Evolutionary conservation across 1,139 yeast genomes (phyloP), one percentile per base, ranked within the genome.

Genomic region (Yamadazyma triangularis): DNA sequence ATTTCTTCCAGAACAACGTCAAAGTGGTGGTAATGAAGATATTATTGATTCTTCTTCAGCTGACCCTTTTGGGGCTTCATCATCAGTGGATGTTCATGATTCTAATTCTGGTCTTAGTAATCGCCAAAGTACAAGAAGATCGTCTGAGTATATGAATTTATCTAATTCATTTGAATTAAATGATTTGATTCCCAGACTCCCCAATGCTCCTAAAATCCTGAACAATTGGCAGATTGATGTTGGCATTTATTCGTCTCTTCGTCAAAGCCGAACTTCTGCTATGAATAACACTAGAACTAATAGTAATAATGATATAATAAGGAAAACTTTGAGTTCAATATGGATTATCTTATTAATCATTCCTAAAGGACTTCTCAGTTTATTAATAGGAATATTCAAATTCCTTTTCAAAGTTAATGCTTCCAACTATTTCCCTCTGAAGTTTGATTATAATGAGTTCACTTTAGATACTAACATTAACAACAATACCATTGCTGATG

Each of bases 271-370:
- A 7, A 18, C 8, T 42, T 11, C 6, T 3, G n/a, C n/a, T n/a
- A n/a, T n/a, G n/a, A 24, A 19, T 2, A 24, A 9, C 9, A 12
- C 26, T 9, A 24, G 12, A 9, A 7, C 24, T 10, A 10, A n/a
- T 10, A 13, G 12, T 10, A 14, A 5, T 13, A 6, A 21, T 20
- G 23, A 28, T 18, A 10, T 29, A 26, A 32, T 23, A 24, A 24
- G 11, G 36, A 30, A 37, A 15, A 53, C 34, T 7, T 45, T 35
- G 14, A 40, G 45, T 15, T 56, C 70, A 2, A 44, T 72, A 18
- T 59, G 77, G 59, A 55, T 73, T 31, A 49, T 74, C 8, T 41
- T 75, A 8, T 51, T 73, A 42, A 41, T 73, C 15, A 52, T 75
- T 15, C 81, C 81, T 2, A 63, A 56, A 40, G 47, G 70, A 2